phyloP scores from a whole-genome alignment of 2,329 filamentous ascomycete genomes.

The Alternaria gaisen region DNA sequence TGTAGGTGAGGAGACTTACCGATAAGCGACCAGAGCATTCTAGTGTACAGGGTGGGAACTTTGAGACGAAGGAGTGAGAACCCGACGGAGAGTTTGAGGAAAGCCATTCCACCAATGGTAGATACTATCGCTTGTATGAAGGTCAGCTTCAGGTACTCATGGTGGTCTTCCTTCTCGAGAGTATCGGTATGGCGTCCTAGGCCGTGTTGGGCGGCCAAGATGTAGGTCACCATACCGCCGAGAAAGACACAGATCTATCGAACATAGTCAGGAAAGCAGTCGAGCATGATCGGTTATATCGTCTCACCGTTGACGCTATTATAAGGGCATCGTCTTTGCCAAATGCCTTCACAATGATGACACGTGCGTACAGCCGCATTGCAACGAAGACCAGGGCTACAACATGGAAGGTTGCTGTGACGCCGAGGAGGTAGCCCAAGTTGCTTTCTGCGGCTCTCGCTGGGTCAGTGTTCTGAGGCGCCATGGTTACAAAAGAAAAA shows the following conservation, averaged over 20 bases:
- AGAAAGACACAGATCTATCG: background rate
- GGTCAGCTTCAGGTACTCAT: background rate
- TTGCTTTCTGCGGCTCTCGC: background rate
- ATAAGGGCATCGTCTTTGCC: background rate
- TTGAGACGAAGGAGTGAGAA: background rate
- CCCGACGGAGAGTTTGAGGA: background rate
- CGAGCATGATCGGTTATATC: background rate
- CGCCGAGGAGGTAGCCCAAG: background rate
- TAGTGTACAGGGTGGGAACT: background rate
- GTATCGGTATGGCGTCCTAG: background rate
- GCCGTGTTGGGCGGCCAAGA: background rate
- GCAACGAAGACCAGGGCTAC: background rate
- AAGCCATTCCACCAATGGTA: background rate
- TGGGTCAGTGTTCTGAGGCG: background rate
- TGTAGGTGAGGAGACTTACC: background rate
- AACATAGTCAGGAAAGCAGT: background rate
- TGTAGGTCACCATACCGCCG: constrained; percentile 3
- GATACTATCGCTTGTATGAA: background rate
- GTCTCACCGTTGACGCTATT: background rate
- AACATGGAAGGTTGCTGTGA: background rate
- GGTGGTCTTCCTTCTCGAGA: background rate
- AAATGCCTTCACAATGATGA: background rate
- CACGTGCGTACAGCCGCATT: background rate
- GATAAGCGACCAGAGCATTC: background rate
- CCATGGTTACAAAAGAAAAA: background rate